These are phyloP conservation scores for Viola odorata DNA, from an alignment of 345 rosid species.

Conservation along the genomic window DNA sequence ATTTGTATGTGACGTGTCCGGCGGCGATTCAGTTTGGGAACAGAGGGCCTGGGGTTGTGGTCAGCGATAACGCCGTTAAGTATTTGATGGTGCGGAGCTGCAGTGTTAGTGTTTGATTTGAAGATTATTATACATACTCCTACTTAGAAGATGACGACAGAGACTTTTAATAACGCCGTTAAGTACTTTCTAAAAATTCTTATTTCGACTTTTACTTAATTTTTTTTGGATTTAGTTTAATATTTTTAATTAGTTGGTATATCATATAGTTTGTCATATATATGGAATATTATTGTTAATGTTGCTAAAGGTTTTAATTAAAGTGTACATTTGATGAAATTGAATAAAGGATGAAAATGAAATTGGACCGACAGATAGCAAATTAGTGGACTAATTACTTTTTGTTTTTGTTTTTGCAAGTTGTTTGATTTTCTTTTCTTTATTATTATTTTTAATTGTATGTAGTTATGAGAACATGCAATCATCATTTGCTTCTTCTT, in stretches of 20 bases:
- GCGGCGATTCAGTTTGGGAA: slow-evolving; percentile 57
- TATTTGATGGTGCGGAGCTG: slow-evolving; percentile 47
- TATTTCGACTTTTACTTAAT: not conserved
- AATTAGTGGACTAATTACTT: not conserved
- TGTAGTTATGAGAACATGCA: not conserved
- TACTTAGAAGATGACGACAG: not conserved
- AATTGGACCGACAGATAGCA: not conserved
- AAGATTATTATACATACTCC: slow-evolving; percentile 7
- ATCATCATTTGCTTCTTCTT: not conserved
- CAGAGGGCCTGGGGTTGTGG: slow-evolving; percentile 37
- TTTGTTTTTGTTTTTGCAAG: not conserved
- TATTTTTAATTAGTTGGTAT: not conserved
- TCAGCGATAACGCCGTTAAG: slow-evolving; percentile 68
- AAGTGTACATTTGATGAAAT: not conserved
- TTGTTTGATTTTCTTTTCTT: not conserved
- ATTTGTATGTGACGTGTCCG: slow-evolving; percentile 52
- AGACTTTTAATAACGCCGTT: slow-evolving; percentile 7
- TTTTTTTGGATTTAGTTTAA: not conserved
- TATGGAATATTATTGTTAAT: not conserved
- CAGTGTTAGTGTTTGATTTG: slow-evolving; percentile 42
- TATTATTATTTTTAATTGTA: not conserved
- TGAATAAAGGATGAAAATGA: not conserved
- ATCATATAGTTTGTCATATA: not conserved
- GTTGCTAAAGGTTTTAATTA: too few species aligned
- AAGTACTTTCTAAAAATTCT: not conserved